A percentile compares a stretch with the other conserved stretches of the same genome.
phyloP scores from a whole-genome alignment of 2,329 filamentous ascomycete species.

The Karstenula rhodostoma region DNA sequence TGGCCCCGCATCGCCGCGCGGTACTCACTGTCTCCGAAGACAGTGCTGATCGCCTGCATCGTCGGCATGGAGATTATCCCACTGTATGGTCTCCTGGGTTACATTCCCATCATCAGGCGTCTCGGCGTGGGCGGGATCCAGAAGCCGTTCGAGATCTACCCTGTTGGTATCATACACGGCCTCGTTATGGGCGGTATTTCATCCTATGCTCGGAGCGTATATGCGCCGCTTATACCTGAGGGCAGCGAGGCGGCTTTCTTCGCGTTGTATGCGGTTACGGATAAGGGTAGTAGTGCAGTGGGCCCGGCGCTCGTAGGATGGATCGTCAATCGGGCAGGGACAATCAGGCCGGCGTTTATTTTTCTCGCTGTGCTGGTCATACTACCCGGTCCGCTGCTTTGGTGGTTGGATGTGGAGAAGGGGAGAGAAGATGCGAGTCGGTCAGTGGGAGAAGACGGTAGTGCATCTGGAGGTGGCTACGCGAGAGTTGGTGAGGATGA shows the following conservation, averaged over 20 bases:
- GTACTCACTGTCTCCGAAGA: conserved; percentile 74
- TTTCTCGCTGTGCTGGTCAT: conserved; percentile 83
- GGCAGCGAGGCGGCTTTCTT: conserved; percentile 94
- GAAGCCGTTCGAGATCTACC: conserved; percentile 92
- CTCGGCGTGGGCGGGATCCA: conserved; percentile 83
- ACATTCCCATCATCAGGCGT: conserved; percentile 75
- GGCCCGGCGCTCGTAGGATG: conserved; percentile 88
- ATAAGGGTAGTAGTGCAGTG: conserved; percentile 91
- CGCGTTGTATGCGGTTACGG: conserved; percentile 91
- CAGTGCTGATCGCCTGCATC: conserved; percentile 86
- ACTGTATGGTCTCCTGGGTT: conserved; percentile 84
- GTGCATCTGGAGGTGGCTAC: conserved; percentile 23
- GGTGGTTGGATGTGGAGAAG: conserved; percentile 77
- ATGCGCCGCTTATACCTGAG: conserved; percentile 87
- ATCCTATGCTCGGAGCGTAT: conserved; percentile 88
- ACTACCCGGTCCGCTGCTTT: conserved; percentile 80
- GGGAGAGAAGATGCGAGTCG: conserved; percentile 47
- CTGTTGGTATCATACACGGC: conserved; percentile 83
- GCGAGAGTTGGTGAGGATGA: conserved; percentile 27
- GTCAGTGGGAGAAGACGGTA: conserved; percentile 31
- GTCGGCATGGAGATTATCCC: conserved; percentile 88
- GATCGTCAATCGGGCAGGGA: conserved; percentile 74
- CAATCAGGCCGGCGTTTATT: conserved; percentile 71
- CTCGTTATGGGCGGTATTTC: conserved; percentile 88
- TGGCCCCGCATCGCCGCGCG: conserved; percentile 80